These are phyloP conservation scores for Chlorella variabilis DNA, from an alignment of 163 green algal species.

Conservation along the genomic window DNA sequence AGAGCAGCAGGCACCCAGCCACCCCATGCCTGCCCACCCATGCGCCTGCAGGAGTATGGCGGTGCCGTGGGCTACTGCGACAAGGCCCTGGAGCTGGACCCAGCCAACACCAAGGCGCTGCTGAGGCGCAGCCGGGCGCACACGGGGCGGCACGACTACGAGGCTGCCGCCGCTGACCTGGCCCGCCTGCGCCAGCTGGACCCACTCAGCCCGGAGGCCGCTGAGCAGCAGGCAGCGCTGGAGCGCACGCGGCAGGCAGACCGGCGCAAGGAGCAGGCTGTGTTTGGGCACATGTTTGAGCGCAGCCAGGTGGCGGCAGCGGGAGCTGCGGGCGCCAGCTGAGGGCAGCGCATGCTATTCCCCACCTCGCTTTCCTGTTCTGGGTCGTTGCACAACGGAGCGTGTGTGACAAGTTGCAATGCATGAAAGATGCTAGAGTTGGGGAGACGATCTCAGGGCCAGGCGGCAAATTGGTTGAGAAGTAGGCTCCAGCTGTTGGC, in stretches of 20 bases:
- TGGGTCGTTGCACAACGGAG: too few relatives aligned
- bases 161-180: slow-evolving; percentile 31
- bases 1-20: neutral
- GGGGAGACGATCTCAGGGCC: too few relatives aligned
- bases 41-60: slow-evolving; percentile 41
- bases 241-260: slow-evolving; percentile 1
- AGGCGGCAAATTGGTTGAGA: too few relatives aligned
- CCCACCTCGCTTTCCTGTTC: too few relatives aligned
- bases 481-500: too few relatives aligned
- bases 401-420: too few relatives aligned
- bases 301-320: neutral
- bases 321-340: too few relatives aligned
- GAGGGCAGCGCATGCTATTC: too few relatives aligned
- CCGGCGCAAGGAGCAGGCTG: slow-evolving; percentile 1
- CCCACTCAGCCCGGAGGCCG: neutral
- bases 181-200: slow-evolving; percentile 11
- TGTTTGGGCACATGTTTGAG: slow-evolving; percentile 51
- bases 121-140: slow-evolving; percentile 54
- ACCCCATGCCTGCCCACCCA: neutral
- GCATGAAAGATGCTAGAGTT: too few relatives aligned
- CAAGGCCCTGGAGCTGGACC: slow-evolving; percentile 55
- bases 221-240: slow-evolving; percentile 16
- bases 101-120: slow-evolving; percentile 50
- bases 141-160: slow-evolving; percentile 53
- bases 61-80: slow-evolving; percentile 44